Base-by-base conservation (phyloP, 129 eudicot species). In the Escallonia herrerae region DNA sequence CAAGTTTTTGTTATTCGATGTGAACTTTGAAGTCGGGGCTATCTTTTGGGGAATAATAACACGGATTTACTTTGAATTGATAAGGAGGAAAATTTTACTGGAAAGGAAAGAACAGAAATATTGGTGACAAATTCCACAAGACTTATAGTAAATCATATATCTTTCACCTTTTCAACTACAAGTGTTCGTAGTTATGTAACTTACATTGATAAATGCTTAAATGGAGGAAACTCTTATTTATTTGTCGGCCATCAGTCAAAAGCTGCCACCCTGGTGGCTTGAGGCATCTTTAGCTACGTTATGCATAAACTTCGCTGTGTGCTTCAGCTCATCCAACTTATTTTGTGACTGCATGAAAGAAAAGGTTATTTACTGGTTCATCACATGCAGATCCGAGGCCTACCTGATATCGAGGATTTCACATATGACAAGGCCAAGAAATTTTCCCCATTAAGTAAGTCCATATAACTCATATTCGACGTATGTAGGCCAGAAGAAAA, bases 331-430 rank as follows among this genome's bases (percentile, higher is more conserved):
- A 15, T 15, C 22, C n/a, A 2, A 5, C 2, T 5, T 48, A 45
- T 44, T 15, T 5, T 2, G 6, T 44, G 43, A 2, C 13, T 11
- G 8, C 7, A 7, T 3, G 45, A 37, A 12, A 42, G 38, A 14
- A 0, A 22, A 22, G 33, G 52, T 43, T 43, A 13, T 44, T 7
- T 14, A 43, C 13, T 43, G 9, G n/a, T 38, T 52, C n/a, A 15
- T 33, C 48, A 40, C n/a, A 43, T 71, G 76, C 79, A 78, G 88
- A 64, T 68, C 43, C 11, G n/a, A 50, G 62, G 62, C 49, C 77
- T 80, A 12, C 95, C 93, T 61, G 95, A 91, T 58, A 91, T 91
- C 14, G 97, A 91, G 64, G 97, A 87, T 62, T 90, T 87, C 62
- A 77, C 90, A 59, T 91, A 72, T 43, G 72, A 72, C 43, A 87